These are phyloP conservation scores for Trichoderma cornu-damae DNA, from an alignment of 2,329 filamentous ascomycete genomes.

Conservation along the genomic window DNA sequence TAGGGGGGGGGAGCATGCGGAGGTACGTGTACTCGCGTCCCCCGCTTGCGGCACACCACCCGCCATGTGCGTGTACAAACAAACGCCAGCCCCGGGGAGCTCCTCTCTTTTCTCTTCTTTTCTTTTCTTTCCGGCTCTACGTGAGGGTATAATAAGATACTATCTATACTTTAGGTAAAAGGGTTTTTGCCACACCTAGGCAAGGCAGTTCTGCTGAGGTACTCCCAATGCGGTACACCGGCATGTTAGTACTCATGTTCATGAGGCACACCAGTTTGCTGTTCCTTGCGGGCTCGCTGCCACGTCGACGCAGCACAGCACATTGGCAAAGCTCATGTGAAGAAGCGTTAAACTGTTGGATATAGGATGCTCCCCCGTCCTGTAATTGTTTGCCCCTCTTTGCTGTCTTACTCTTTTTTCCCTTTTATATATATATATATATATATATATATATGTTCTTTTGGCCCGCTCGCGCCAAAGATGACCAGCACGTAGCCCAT, in stretches of 20 bases:
- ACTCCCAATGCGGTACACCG: not conserved
- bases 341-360: not conserved
- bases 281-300: too few species aligned
- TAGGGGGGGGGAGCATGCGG: not conserved
- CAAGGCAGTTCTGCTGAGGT: not conserved
- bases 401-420: not conserved
- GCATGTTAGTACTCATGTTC: not conserved
- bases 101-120: too few species aligned
- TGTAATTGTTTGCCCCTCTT: not conserved
- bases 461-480: not conserved
- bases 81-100: not conserved
- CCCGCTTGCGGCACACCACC: not conserved
- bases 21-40: not conserved
- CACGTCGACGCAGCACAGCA: not conserved
- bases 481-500: constrained; percentile 7
- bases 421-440: not conserved
- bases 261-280: too few species aligned
- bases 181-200: too few species aligned
- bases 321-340: not conserved
- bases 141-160: too few species aligned
- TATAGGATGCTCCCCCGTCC: not conserved
- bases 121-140: too few species aligned
- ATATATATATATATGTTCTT: too few species aligned
- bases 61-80: not conserved
- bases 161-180: too few species aligned